Conservation (phyloP, 768 basidiomycete species). For the Russula brevipes region DNA sequence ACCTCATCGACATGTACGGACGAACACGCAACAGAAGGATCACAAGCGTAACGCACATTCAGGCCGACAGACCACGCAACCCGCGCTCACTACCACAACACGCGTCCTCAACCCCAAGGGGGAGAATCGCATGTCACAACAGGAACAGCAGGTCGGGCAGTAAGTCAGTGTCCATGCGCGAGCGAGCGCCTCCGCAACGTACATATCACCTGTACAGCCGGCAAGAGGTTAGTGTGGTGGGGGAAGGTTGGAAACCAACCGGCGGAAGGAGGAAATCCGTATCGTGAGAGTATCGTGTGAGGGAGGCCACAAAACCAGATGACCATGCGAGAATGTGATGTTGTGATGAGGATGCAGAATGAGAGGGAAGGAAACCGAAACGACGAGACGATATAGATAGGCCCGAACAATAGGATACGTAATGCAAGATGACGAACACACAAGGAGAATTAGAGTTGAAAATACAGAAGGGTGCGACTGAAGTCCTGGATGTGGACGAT, state of each 20-base stretch:
- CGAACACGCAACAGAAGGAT: not conserved
- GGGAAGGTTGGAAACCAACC: not conserved
- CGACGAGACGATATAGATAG: constrained; percentile 5
- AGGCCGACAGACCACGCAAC: constrained; percentile 18
- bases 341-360: constrained; percentile 8
- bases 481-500: not conserved
- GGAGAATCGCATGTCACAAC: constrained; percentile 39
- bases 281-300: constrained; percentile 14
- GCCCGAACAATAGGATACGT: constrained; percentile 8
- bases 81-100: constrained; percentile 45
- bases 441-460: constrained; percentile 22
- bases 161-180: constrained; percentile 2
- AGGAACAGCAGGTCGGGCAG: constrained; percentile 33
- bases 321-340: constrained; percentile 5
- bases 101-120: constrained; percentile 44
- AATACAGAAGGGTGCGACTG: constrained; percentile 5
- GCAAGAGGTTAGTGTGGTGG: not conserved
- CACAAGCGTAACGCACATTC: constrained; percentile 11
- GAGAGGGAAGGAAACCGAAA: constrained; percentile 22
- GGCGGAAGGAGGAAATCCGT: not conserved
- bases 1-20: not conserved
- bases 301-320: not conserved
- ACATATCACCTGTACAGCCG: not conserved
- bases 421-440: constrained; percentile 17
- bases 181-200: not conserved